Conservation (phyloP, 2,329 filamentous ascomycete species). For the Talaromyces amestolkiae region DNA sequence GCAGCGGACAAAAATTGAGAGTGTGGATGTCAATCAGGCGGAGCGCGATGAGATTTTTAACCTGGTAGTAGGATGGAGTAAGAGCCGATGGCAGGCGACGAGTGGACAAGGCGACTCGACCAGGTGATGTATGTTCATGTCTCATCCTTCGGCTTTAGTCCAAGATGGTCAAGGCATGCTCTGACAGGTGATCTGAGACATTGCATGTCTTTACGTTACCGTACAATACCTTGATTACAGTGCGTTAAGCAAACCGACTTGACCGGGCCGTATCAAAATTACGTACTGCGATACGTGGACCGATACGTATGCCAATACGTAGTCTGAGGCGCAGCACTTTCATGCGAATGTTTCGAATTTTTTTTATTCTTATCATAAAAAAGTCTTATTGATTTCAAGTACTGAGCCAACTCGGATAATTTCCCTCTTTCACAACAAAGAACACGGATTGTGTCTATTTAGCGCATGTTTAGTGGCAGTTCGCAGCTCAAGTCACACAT, state of each 20-base stretch:
- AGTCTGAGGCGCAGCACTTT: not conserved
- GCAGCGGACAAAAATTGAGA: constrained; percentile 13
- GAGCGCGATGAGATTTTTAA: constrained; percentile 29
- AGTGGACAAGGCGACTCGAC: not conserved
- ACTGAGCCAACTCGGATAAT: not conserved
- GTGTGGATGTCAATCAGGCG: constrained; percentile 18
- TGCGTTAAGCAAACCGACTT: not conserved
- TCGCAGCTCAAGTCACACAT: not conserved
- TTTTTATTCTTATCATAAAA: not conserved
- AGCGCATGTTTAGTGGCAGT: not conserved
- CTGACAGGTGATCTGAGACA: not conserved
- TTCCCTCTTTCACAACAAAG: not conserved
- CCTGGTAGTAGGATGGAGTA: constrained; percentile 26
- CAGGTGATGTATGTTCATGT: not conserved
- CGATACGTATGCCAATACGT: not conserved
- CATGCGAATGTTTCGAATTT: not conserved
- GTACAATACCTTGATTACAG: not conserved
- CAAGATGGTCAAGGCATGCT: not conserved
- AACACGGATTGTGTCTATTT: not conserved
- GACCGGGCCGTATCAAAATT: not conserved
- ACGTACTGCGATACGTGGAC: not conserved
- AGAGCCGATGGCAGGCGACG: constrained; percentile 25
- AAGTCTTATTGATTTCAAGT: not conserved
- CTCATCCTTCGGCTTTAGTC: not conserved
- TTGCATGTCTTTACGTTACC: not conserved